Evolutionary conservation across 352 stramenopile genomes (phyloP), one percentile per base, ranked within the genome.

Genomic region (Phytophthora sansomeana): DNA sequence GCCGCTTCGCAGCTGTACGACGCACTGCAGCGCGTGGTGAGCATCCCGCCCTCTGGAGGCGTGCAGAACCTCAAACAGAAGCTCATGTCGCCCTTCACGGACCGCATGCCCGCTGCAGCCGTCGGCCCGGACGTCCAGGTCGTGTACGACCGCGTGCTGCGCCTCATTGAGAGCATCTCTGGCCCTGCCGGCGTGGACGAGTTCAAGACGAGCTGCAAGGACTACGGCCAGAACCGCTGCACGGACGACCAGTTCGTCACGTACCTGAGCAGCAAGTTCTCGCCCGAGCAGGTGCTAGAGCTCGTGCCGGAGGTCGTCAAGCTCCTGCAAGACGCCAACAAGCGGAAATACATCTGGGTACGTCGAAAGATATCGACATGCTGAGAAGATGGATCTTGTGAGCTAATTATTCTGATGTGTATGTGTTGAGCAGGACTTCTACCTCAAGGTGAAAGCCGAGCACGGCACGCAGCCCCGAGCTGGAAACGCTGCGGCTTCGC

Each of bases 201-300:
- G 56, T 95, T 95, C 74, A 93, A 93, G 72, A 84, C 71, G 43
- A 86, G 83, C 57, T 95, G 87, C 77, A 95, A 95, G 67, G 85
- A 93, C 46, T 95, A 90, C 55, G 85, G 87, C 26, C 87, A 95
- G 75, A 93, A 91, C 70, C 83, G 85, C 42, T 87, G 82, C 72
- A 79, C 80, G 39, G 80, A 93, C 70, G 78, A 87, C 36, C 66
- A 91, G 60, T 95, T 95, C 53, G 65, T 74, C 28, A 63, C 55
- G 52, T 95, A 93, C 57, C 48, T 95, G 64, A 70, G 69, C 56
- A 81, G 75, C 67, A 85, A 87, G 69, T 95, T 95, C 58, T 75
- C 79, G n/a, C 52, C 74, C 2, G 82, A 93, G 43, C 84, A 95
- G 64, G 76, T 87, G 39, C 52, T 93, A 63, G 70, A 90, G 52